Evolutionary conservation across 257 asterid species (phyloP).

Genomic region (Craterostigma plantagineum): DNA sequence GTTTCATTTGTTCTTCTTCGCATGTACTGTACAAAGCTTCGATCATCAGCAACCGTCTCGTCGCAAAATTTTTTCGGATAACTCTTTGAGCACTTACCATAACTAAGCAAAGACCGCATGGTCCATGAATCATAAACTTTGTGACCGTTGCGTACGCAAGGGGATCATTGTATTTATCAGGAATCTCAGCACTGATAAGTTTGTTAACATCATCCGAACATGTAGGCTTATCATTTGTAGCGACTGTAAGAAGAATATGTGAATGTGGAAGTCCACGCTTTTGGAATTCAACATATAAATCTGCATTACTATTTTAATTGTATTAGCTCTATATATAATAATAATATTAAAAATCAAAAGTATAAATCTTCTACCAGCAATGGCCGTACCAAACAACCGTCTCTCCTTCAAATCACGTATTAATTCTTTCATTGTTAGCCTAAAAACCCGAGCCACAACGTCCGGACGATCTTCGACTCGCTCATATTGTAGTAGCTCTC

Average conservation of each 20-base stretch:
- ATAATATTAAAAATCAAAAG: not conserved
- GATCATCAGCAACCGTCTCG: constrained; percentile 1
- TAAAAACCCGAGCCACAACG: not conserved
- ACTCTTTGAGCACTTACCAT: not conserved
- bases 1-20: not conserved
- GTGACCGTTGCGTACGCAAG: not conserved
- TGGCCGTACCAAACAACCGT: not conserved
- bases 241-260: constrained; percentile 1
- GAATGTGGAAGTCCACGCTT: constrained; percentile 3
- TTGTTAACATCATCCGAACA: not conserved
- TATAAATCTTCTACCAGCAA: not conserved
- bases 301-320: not conserved
- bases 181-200: constrained; percentile 5
- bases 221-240: not conserved
- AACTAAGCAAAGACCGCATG: constrained; percentile 8
- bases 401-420: not conserved
- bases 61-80: constrained; percentile 3
- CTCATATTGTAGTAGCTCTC: not conserved
- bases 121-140: not conserved
- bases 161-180: not conserved
- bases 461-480: not conserved
- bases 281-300: constrained; percentile 8
- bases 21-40: constrained; percentile 2
- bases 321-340: not conserved
- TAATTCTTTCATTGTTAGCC: not conserved